Base-by-base conservation (phyloP, 2,329 filamentous ascomycete species). In the Neophaeococcomyces aloes region DNA sequence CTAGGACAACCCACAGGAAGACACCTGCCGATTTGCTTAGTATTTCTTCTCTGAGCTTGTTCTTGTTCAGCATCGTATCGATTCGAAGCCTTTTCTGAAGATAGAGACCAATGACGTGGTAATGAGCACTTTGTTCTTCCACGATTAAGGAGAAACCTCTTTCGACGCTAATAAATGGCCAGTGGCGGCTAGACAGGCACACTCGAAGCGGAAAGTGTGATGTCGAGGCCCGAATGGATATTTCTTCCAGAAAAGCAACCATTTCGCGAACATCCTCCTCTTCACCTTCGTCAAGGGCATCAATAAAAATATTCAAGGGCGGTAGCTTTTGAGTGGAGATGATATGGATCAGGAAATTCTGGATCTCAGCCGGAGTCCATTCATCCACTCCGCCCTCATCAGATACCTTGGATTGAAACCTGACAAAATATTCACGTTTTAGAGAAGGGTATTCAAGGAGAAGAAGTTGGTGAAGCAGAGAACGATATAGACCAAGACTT, bases 401-500 rank as follows among this genome's bases (percentile, higher is more conserved):
- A 27, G 10, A 27, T 10, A 6, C 23, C 23, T n/a, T n/a, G n/a
- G n/a, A 27, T 10, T 10, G 5, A 10, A 27, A 27, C 5, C 5
- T 27, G 23, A 5, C 5, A 27, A 27, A 10, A 27, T 6, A 27
- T 6, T 6, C 5, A 27, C 5, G 23, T 27, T 27, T 27, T 5
- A 27, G 23, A 5, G 23, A 5, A 42, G 33, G 35, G 7, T 51
- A 50, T 18, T 33, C n/a, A n/a, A n/a, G n/a, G n/a, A n/a, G n/a
- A n/a, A 33, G 31, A 6, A 33, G 5, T 33, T 5, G 13, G 17
- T 14, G 17, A 5, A n/a, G 5, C 5, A 33, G 42, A 0, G 70
- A 70, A 2, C 72, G 62, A 48, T 74, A 75, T 56, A 78, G 64
- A 0, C 75, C 74, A 0, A 57, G 19, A 0, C 62, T 59, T 0